Evolutionary conservation across 345 rosid species (phyloP).

Genomic region (Orychophragmus violaceus): DNA sequence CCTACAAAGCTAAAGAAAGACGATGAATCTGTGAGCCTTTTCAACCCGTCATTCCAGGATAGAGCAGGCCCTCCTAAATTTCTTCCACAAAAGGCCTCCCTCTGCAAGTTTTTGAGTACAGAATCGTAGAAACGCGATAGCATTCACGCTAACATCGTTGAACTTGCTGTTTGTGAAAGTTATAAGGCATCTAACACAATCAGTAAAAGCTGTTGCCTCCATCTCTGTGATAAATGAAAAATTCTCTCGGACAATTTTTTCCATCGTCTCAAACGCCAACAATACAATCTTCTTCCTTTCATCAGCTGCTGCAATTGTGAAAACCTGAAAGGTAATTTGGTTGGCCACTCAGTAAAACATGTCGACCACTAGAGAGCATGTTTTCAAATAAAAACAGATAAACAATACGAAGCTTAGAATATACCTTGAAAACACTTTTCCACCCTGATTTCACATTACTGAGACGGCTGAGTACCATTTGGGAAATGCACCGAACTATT

Average conservation of each 20-base stretch:
- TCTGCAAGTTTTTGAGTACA: conserved; percentile 93
- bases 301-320: conserved; percentile 81
- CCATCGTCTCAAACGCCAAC: conserved; percentile 90
- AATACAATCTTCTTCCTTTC: conserved; percentile 75
- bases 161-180: conserved; percentile 85
- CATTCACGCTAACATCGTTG: conserved; percentile 89
- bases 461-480: conserved; percentile 94
- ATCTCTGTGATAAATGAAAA: conserved; percentile 90
- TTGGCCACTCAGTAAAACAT: conserved; percentile 17
- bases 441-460: conserved; percentile 92
- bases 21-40: too few relatives aligned
- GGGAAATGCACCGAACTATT: conserved; percentile 87
- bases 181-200: conserved; percentile 85
- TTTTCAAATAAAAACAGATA: neutral
- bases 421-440: conserved; percentile 95
- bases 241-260: conserved; percentile 85
- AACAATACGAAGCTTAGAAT: conserved; percentile 11
- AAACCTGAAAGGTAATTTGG: conserved; percentile 54
- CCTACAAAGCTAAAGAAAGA: too few relatives aligned
- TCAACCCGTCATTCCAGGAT: too few relatives aligned
- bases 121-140: conserved; percentile 89
- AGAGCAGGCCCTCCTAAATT: conserved; percentile 62
- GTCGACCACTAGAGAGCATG: neutral
- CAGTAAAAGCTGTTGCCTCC: conserved; percentile 78
- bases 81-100: conserved; percentile 75